A percentile compares a stretch with the other conserved stretches of the same genome.
Evolutionary conservation across 805 yeast species (phyloP).

Genomic region (Pichia pseudocactophila): DNA sequence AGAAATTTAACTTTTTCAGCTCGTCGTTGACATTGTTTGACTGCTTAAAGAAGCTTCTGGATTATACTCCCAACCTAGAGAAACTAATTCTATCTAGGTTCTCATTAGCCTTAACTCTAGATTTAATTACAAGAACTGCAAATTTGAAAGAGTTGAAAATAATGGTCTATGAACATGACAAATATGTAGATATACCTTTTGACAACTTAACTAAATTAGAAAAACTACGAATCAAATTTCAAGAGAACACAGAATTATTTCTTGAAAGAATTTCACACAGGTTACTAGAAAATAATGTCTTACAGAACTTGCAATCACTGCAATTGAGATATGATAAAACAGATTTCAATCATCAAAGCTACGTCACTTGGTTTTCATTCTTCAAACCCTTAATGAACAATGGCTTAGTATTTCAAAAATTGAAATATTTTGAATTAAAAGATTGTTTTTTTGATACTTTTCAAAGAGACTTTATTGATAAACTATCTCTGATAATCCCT

Average conservation of each 20-base stretch:
- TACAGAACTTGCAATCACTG: slow-evolving; percentile 11
- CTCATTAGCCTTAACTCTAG: slow-evolving; percentile 2
- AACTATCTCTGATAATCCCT: slow-evolving; percentile 30
- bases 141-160: slow-evolving; percentile 9
- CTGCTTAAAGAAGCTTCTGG: slow-evolving; percentile 11
- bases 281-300: slow-evolving; percentile 5
- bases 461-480: slow-evolving; percentile 19
- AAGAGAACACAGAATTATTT: slow-evolving; percentile 15
- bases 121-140: neutral
- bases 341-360: slow-evolving; percentile 19
- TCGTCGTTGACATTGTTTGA: slow-evolving; percentile 14
- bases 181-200: slow-evolving; percentile 2
- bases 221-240: slow-evolving; percentile 16
- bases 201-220: slow-evolving; percentile 6
- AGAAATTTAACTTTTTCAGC: slow-evolving; percentile 5
- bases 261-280: slow-evolving; percentile 9
- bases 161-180: slow-evolving; percentile 12
- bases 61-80: slow-evolving; percentile 13
- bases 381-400: slow-evolving; percentile 11
- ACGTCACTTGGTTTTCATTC: slow-evolving; percentile 23
- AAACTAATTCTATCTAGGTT: slow-evolving; percentile 11
- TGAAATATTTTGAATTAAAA: slow-evolving; percentile 15
- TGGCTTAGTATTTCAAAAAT: slow-evolving; percentile 6
- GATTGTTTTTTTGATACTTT: slow-evolving; percentile 19
- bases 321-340: slow-evolving; percentile 15